phyloP scores from a whole-genome alignment of 352 stramenopile species.

The Thalassiosira livingstoniorum region DNA sequence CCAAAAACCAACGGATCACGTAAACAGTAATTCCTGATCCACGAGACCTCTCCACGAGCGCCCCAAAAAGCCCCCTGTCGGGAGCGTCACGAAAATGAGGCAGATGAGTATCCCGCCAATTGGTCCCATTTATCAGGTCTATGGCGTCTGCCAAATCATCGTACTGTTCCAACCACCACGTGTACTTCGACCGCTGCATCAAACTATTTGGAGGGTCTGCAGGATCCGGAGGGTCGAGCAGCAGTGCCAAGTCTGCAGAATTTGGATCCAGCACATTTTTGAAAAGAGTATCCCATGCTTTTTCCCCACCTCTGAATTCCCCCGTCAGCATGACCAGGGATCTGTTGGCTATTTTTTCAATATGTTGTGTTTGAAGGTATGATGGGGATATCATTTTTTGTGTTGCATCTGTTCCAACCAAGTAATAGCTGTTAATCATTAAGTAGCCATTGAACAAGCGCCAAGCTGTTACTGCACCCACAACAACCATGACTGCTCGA shows the following conservation, averaged over 20 bases:
- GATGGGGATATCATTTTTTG: no score
- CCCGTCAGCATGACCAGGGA: slow-evolving; percentile 66
- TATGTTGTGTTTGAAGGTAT: no score
- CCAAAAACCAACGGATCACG: slow-evolving; percentile 57
- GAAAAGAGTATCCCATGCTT: slow-evolving; percentile 63
- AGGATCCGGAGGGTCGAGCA: no score
- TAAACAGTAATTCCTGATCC: slow-evolving; percentile 49
- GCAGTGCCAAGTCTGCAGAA: slow-evolving; percentile 57
- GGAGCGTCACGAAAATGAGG: neutral
- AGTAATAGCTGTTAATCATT: no score
- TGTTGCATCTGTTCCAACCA: no score
- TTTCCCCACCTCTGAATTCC: slow-evolving; percentile 61
- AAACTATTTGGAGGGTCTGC: no score
- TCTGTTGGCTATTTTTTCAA: no score
- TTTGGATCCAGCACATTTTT: slow-evolving; percentile 64
- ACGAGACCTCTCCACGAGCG: slow-evolving; percentile 25
- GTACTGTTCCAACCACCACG: slow-evolving; percentile 49
- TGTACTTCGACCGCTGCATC: slow-evolving; percentile 61
- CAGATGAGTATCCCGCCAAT: slow-evolving; percentile 23
- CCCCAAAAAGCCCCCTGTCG: slow-evolving; percentile 13
- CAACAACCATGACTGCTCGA: no score
- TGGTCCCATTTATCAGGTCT: slow-evolving; percentile 46
- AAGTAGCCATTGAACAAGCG: no score
- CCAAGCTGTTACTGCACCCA: no score
- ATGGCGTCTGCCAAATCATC: slow-evolving; percentile 64